A percentile compares a stretch with the other conserved stretches of the same genome.
Evolutionary conservation across 176 grass and related monocot genomes (phyloP).

Genomic region (Olyra latifolia): DNA sequence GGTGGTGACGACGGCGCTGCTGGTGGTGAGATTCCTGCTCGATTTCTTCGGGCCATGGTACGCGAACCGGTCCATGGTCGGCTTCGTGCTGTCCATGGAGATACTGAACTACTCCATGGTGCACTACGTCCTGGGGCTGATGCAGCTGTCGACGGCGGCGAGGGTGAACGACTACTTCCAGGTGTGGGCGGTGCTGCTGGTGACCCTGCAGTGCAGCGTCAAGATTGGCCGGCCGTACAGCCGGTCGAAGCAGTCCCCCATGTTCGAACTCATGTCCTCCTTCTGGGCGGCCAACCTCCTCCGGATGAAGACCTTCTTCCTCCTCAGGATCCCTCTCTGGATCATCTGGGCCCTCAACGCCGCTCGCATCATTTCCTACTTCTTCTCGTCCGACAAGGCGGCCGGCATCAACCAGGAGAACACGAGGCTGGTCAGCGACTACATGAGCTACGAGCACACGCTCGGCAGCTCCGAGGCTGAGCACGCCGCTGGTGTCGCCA

Average conservation of each 20-base stretch:
- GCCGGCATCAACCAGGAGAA: background rate
- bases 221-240: background rate
- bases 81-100: accelerated
- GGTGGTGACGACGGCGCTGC: background rate
- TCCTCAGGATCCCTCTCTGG: slow-evolving; percentile 12
- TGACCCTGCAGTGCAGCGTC: slow-evolving; percentile 37
- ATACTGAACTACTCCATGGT: background rate
- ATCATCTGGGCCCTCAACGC: slow-evolving; percentile 20
- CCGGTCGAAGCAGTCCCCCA: background rate
- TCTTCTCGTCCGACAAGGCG: accelerated
- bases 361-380: background rate
- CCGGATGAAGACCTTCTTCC: background rate
- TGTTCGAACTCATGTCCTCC: slow-evolving; percentile 21
- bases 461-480: too few relatives aligned
- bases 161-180: slow-evolving; percentile 37
- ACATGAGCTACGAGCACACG: slow-evolving; percentile 35
- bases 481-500: background rate
- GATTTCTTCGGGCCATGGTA: background rate
- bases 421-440: slow-evolving; percentile 2
- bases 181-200: slow-evolving; percentile 40
- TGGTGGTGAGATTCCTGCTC: background rate
- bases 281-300: slow-evolving; percentile 23
- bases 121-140: slow-evolving; percentile 32
- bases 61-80: accelerated
- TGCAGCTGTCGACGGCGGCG: background rate